Percentiles rank a stretch among this genome's conserved stretches.
These are phyloP conservation scores for Plenodomus biglobosus DNA, from an alignment of 2,329 filamentous ascomycete genomes.

Conservation along the genomic window DNA sequence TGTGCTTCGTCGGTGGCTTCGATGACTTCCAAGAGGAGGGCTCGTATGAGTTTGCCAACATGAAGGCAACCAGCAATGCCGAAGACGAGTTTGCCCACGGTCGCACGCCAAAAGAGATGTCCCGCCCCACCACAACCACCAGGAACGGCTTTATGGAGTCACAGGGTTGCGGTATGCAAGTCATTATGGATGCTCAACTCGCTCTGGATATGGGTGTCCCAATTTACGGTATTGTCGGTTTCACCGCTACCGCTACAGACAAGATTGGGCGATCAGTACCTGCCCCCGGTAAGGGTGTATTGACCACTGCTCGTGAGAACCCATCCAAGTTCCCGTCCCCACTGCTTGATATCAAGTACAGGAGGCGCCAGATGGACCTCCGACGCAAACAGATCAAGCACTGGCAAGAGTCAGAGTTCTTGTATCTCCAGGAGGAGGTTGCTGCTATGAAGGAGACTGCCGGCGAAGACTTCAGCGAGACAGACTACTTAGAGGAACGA, in stretches of 20 bases:
- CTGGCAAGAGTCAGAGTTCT: slow-evolving; percentile 93
- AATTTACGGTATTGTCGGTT: slow-evolving; percentile 90
- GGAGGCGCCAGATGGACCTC: slow-evolving; percentile 89
- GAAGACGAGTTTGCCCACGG: slow-evolving; percentile 95
- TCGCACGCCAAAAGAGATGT: slow-evolving; percentile 96
- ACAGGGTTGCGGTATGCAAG: slow-evolving; percentile 95
- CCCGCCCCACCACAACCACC: slow-evolving; percentile 92
- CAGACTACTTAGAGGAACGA: slow-evolving; percentile 83
- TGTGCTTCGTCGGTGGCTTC: slow-evolving; percentile 97
- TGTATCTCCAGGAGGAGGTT: slow-evolving; percentile 91
- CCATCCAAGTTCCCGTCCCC: slow-evolving; percentile 92
- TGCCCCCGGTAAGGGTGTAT: slow-evolving; percentile 92
- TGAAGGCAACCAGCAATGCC: slow-evolving; percentile 98
- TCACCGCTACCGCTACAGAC: slow-evolving; percentile 95
- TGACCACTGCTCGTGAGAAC: slow-evolving; percentile 91
- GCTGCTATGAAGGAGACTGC: slow-evolving; percentile 77
- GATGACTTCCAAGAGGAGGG: slow-evolving; percentile 99
- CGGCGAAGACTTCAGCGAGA: slow-evolving; percentile 71
- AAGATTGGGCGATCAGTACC: slow-evolving; percentile 98
- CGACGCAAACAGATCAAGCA: slow-evolving; percentile 92
- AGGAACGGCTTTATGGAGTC: slow-evolving; percentile 99
- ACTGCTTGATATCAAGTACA: slow-evolving; percentile 95
- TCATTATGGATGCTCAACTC: slow-evolving; percentile 96
- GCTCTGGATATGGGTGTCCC: slow-evolving; percentile 98
- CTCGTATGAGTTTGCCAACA: slow-evolving; percentile 99